Percentiles rank a stretch among this genome's conserved stretches.
These are phyloP conservation scores for Poteriospumella lacustris DNA, from an alignment of 108 stramenopile genomes.

Conservation along the genomic window DNA sequence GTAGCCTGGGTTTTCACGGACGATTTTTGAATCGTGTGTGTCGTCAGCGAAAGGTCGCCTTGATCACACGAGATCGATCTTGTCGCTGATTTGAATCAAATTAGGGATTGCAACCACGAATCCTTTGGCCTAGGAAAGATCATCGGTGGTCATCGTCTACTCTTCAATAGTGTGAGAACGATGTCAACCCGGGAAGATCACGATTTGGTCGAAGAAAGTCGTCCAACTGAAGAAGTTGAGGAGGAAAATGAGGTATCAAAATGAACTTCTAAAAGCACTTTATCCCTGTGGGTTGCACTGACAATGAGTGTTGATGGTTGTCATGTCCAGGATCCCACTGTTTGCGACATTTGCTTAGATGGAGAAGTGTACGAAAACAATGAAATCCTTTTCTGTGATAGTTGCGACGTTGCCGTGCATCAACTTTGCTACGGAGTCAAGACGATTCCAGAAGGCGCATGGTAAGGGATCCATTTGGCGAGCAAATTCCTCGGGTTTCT, in stretches of 20 bases:
- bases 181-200: no score
- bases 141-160: no score
- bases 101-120: no score
- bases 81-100: no score
- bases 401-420: slow-evolving; percentile 35
- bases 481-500: no score
- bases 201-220: no score
- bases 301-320: background rate
- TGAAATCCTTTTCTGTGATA: slow-evolving; percentile 30
- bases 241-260: background rate
- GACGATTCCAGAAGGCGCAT: background rate
- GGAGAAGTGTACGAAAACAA: slow-evolving; percentile 32
- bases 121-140: no score
- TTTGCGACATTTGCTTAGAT: slow-evolving; percentile 30
- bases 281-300: background rate
- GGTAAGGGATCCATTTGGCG: background rate
- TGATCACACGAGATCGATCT: no score
- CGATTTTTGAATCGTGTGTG: no score
- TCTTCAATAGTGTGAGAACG: no score
- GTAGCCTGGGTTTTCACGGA: no score
- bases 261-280: background rate
- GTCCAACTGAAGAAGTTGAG: background rate
- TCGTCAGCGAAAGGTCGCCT: no score
- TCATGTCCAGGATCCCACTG: background rate
- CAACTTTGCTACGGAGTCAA: slow-evolving; percentile 32